A percentile compares a stretch with the other conserved stretches of the same genome.
These are phyloP conservation scores for Metschnikowia gelsemii DNA, from an alignment of 805 yeast genomes.

Conservation along the genomic window DNA sequence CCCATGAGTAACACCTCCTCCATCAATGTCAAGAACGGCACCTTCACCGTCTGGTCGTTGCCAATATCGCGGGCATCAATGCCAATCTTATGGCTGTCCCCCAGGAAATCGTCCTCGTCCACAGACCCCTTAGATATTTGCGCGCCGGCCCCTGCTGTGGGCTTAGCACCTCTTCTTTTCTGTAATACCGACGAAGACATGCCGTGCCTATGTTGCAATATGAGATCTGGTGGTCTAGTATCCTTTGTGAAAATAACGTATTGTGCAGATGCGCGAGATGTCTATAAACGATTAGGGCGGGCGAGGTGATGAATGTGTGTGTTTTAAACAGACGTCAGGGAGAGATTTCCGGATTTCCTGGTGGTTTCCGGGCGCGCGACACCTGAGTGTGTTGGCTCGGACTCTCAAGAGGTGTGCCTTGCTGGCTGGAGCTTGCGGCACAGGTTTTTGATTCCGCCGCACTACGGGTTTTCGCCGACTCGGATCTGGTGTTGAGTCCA, in stretches of 20 bases:
- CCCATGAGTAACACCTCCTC: slow-evolving; percentile 95
- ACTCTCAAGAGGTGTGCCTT: too few species aligned
- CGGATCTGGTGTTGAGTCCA: too few species aligned
- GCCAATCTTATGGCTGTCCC: slow-evolving; percentile 62
- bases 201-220: too few species aligned
- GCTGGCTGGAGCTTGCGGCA: slow-evolving; percentile 1
- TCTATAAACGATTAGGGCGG: neutral
- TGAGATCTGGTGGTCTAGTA: too few species aligned
- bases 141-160: slow-evolving; percentile 5
- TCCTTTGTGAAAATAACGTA: too few species aligned
- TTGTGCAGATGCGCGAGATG: neutral
- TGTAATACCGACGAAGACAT: slow-evolving; percentile 55
- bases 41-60: slow-evolving; percentile 37
- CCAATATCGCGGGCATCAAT: slow-evolving; percentile 73
- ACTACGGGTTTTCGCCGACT: too few species aligned
- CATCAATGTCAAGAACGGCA: slow-evolving; percentile 86
- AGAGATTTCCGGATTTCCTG: neutral
- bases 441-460: slow-evolving; percentile 2
- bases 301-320: too few species aligned
- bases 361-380: slow-evolving; percentile 3
- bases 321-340: too few species aligned
- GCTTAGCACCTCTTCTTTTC: slow-evolving; percentile 64
- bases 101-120: slow-evolving; percentile 20
- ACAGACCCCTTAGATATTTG: slow-evolving; percentile 20
- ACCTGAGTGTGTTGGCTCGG: too few species aligned